Evolutionary conservation across 2,329 filamentous ascomycete genomes (phyloP).

Genomic region (Hirsutella thompsonii): DNA sequence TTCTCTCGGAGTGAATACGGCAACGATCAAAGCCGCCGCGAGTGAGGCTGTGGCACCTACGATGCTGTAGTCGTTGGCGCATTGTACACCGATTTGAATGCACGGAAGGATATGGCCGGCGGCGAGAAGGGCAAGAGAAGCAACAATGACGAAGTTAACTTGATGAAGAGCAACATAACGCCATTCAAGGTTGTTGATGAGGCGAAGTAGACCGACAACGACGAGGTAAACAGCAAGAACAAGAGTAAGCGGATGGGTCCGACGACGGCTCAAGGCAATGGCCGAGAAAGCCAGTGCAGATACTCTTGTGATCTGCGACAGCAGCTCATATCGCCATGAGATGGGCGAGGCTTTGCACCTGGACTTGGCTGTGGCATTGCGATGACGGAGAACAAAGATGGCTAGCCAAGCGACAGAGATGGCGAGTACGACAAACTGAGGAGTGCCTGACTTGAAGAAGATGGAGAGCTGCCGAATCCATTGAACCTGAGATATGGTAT

Average conservation of each 20-base stretch:
- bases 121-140: slow-evolving; percentile 21
- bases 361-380: slow-evolving; percentile 11
- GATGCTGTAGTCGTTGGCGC: slow-evolving; percentile 16
- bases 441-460: slow-evolving; percentile 26
- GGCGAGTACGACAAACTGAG: slow-evolving; percentile 23
- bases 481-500: slow-evolving; percentile 9
- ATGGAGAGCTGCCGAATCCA: slow-evolving; percentile 26
- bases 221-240: slow-evolving; percentile 26
- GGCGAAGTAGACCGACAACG: slow-evolving; percentile 28
- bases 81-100: slow-evolving; percentile 21
- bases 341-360: slow-evolving; percentile 24
- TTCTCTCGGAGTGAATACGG: slow-evolving; percentile 33
- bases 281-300: slow-evolving; percentile 25
- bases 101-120: slow-evolving; percentile 29
- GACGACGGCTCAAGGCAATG: slow-evolving; percentile 19
- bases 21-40: slow-evolving; percentile 22
- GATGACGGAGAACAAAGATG: slow-evolving; percentile 16
- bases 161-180: slow-evolving; percentile 33
- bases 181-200: slow-evolving; percentile 28
- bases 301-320: slow-evolving; percentile 26
- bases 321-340: slow-evolving; percentile 27
- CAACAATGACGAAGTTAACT: slow-evolving; percentile 30
- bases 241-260: slow-evolving; percentile 23
- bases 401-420: slow-evolving; percentile 22
- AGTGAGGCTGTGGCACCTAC: slow-evolving; percentile 23